Percentiles rank a stretch among this genome's conserved stretches.
These are phyloP conservation scores for Fusarium compactum DNA, from an alignment of 2,329 filamentous ascomycete genomes.

Conservation along the genomic window DNA sequence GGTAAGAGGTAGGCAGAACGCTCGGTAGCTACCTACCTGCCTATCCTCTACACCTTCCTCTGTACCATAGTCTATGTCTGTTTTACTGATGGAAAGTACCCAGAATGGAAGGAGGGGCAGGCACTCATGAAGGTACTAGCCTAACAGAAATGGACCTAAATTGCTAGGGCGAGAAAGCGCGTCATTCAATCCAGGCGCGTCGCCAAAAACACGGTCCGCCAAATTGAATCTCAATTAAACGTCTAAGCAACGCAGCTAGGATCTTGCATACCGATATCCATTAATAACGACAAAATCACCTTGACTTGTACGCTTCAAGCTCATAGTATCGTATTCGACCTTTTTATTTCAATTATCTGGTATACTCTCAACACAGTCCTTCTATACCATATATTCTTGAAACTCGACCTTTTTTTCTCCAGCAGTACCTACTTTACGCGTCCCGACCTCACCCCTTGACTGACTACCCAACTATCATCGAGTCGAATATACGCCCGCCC, in stretches of 20 bases:
- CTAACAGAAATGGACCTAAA: slow-evolving; percentile 12
- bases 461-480: slow-evolving; percentile 12
- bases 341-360: slow-evolving; percentile 1
- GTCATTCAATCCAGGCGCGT: slow-evolving; percentile 46
- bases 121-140: neutral
- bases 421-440: slow-evolving; percentile 39
- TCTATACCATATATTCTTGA: neutral
- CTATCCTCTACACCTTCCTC: neutral
- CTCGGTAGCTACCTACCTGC: too few relatives aligned
- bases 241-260: slow-evolving; percentile 14
- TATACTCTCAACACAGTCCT: neutral
- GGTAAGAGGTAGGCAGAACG: neutral
- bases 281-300: slow-evolving; percentile 12
- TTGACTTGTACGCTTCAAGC: slow-evolving; percentile 6
- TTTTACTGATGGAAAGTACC: neutral
- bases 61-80: neutral
- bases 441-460: slow-evolving; percentile 26
- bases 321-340: neutral
- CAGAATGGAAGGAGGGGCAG: slow-evolving; percentile 38
- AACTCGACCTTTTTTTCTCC: slow-evolving; percentile 1
- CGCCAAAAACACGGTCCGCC: slow-evolving; percentile 47
- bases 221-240: slow-evolving; percentile 43
- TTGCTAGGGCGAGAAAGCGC: slow-evolving; percentile 38
- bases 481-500: slow-evolving; percentile 35
- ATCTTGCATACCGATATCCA: slow-evolving; percentile 11